These are phyloP conservation scores for Sugiyamaella valdiviana DNA, from an alignment of 805 yeast species.

Conservation along the genomic window DNA sequence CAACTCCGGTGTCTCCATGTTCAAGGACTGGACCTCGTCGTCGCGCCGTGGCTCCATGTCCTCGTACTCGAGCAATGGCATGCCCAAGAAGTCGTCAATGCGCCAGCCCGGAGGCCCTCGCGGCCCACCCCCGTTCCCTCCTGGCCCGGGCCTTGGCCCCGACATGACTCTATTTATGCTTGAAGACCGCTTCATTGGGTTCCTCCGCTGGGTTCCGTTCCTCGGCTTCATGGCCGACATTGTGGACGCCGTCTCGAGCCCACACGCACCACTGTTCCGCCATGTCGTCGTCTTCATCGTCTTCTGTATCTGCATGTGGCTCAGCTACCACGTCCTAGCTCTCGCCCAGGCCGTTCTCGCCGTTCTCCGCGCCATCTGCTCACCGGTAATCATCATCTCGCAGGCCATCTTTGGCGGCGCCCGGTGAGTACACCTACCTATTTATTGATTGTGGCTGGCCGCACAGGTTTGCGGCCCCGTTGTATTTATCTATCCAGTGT, in stretches of 20 bases:
- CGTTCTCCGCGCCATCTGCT: slow-evolving; percentile 18
- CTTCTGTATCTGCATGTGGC: slow-evolving; percentile 13
- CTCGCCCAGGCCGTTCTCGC: slow-evolving; percentile 16
- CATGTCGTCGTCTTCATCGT: slow-evolving; percentile 13
- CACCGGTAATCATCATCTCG: slow-evolving; percentile 18
- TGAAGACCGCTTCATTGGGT: slow-evolving; percentile 6
- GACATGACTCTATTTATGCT: slow-evolving; percentile 1
- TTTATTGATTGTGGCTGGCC: not conserved
- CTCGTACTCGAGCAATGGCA: not conserved
- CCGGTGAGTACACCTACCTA: not conserved
- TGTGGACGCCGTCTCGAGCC: slow-evolving; percentile 7
- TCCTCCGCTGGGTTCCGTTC: slow-evolving; percentile 8
- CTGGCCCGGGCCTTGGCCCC: not conserved
- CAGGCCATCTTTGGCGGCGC: not conserved
- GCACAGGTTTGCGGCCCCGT: too few relatives aligned
- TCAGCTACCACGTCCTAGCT: slow-evolving; percentile 14
- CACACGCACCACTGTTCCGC: slow-evolving; percentile 6
- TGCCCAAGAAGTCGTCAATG: not conserved
- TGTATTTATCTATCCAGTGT: not conserved
- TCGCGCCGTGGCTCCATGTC: not conserved
- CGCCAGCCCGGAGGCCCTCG: not conserved
- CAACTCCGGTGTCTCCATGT: not conserved
- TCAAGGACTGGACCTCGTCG: not conserved
- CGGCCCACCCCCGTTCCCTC: not conserved
- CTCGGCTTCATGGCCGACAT: slow-evolving; percentile 9